Conservation (phyloP, 257 asterid species). For the Agastache rugosa region DNA sequence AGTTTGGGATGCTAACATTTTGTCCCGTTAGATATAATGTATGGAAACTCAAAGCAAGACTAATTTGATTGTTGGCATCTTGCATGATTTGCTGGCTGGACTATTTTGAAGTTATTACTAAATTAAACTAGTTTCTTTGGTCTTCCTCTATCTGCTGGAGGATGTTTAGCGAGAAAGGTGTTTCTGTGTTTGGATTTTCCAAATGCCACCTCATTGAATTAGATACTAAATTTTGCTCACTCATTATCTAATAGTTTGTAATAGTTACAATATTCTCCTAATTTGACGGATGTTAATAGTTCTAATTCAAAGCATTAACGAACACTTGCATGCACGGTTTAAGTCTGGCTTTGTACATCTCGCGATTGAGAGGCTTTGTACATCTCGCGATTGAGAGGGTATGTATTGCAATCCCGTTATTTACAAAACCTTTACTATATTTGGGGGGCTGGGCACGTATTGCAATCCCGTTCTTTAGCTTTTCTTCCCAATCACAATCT, state of each 20-base stretch:
- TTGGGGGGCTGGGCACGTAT: background rate
- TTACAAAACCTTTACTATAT: background rate
- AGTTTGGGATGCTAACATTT: background rate
- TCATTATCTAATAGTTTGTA: background rate
- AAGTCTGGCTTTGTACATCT: background rate
- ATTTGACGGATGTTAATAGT: background rate
- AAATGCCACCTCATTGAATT: constrained; percentile 24
- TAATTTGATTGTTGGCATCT: background rate
- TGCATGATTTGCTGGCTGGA: background rate
- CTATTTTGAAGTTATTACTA: background rate
- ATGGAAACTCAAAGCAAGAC: background rate
- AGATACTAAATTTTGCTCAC: background rate
- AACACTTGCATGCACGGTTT: too few species aligned
- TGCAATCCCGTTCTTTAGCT: constrained; percentile 2
- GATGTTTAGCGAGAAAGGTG: background rate
- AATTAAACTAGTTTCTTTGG: constrained; percentile 1
- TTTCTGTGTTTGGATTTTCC: background rate
- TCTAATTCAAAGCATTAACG: background rate
- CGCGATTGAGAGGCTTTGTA: background rate
- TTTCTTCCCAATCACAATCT: constrained; percentile 12
- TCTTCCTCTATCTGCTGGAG: background rate
- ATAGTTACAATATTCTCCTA: background rate
- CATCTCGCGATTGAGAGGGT: too few species aligned
- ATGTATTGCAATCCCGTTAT: background rate
- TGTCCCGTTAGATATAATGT: background rate